Conservation (phyloP, 2,329 filamentous ascomycete genomes). For the Didymosphaeria variabile region DNA sequence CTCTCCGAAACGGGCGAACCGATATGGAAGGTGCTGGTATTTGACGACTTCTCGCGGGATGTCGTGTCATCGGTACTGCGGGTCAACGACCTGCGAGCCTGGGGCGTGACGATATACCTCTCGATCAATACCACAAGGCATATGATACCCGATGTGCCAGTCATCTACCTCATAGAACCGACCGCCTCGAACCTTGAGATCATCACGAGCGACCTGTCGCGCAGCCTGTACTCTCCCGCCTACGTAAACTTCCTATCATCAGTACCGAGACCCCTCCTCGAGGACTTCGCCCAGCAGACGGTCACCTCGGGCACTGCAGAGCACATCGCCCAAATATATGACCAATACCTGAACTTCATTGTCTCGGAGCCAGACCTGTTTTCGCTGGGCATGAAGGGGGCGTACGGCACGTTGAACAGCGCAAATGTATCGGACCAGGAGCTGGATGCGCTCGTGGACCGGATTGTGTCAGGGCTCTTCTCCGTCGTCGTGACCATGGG, state of each 20-base stretch:
- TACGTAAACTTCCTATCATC: constrained; percentile 98
- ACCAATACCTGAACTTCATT: constrained; percentile 98
- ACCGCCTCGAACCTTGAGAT: constrained; percentile 79
- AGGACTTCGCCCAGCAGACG: constrained; percentile 92
- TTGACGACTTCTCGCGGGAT: constrained; percentile 90
- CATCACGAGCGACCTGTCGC: constrained; percentile 86
- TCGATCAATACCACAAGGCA: constrained; percentile 84
- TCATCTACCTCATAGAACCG: constrained; percentile 95
- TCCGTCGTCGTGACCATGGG: constrained; percentile 99
- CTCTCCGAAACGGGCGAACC: constrained; percentile 88
- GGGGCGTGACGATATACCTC: constrained; percentile 68
- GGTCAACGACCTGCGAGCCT: constrained; percentile 89
- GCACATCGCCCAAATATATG: constrained; percentile 89
- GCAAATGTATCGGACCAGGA: constrained; percentile 89
- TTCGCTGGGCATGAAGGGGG: constrained; percentile 89
- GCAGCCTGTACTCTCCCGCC: constrained; percentile 86
- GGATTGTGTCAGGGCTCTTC: constrained; percentile 95
- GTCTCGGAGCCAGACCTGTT: constrained; percentile 96
- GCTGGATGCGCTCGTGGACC: constrained; percentile 85
- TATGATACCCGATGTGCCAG: constrained; percentile 94
- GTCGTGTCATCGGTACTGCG: constrained; percentile 96
- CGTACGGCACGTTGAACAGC: constrained; percentile 97
- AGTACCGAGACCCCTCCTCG: constrained; percentile 85
- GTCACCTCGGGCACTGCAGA: constrained; percentile 86
- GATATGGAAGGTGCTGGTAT: constrained; percentile 94